A percentile compares a stretch with the other conserved stretches of the same genome.
Evolutionary conservation across 2,329 filamentous ascomycete genomes (phyloP).

Genomic region (Pseudogymnoascus sp.): DNA sequence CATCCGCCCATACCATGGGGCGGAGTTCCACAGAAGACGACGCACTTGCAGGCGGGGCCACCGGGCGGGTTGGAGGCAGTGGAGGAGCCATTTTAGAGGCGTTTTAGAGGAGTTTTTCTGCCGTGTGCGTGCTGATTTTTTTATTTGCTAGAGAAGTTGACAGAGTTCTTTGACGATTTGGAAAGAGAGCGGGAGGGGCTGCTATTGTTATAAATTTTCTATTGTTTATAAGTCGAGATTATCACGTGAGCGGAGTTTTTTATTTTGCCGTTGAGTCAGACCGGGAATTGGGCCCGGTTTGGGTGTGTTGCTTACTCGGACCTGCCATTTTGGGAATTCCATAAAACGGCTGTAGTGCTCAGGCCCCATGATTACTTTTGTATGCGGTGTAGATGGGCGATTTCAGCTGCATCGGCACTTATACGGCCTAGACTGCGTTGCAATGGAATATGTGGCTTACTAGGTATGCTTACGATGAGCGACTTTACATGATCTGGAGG

Average conservation of each 20-base stretch:
- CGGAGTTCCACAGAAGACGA: neutral
- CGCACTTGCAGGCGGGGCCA: neutral
- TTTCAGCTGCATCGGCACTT: neutral
- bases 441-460: neutral
- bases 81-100: neutral
- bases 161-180: too few relatives aligned
- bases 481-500: neutral
- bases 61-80: neutral
- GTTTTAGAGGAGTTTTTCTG: neutral
- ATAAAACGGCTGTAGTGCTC: neutral
- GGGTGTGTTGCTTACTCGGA: neutral
- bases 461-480: neutral
- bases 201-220: neutral
- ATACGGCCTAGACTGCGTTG: neutral
- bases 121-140: neutral
- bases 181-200: neutral
- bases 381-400: neutral
- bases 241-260: neutral
- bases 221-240: neutral
- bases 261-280: neutral
- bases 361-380: neutral
- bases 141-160: neutral
- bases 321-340: neutral
- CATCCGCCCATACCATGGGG: neutral
- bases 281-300: neutral